Conservation (phyloP, 2,329 filamentous ascomycete species). For the Leptodontidium sp. region DNA sequence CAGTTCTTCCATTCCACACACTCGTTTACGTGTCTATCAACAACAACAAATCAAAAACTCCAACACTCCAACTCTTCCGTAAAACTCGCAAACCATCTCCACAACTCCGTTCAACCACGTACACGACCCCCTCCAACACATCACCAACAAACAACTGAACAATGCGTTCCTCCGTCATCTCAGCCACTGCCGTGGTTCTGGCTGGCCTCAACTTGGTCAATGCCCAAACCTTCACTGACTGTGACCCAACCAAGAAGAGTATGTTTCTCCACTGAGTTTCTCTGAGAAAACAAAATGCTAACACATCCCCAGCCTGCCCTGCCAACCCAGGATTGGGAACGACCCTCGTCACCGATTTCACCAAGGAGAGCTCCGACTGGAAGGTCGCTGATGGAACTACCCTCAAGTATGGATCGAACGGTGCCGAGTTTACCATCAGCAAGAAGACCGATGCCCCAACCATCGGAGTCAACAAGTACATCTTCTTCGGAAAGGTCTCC, state of each 20-base stretch:
- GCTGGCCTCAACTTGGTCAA: conserved; percentile 38
- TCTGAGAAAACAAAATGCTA: conserved; percentile 26
- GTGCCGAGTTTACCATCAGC: conserved; percentile 58
- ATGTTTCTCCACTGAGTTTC: conserved; percentile 26
- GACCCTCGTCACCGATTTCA: conserved; percentile 54
- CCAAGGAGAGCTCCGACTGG: conserved; percentile 58
- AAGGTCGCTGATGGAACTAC: conserved; percentile 58
- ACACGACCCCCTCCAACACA: neutral
- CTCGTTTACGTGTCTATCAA: conserved; percentile 15
- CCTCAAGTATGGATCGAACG: conserved; percentile 50
- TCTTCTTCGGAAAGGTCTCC: conserved; percentile 61
- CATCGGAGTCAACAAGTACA: conserved; percentile 55
- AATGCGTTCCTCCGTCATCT: conserved; percentile 37
- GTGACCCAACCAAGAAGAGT: conserved; percentile 53
- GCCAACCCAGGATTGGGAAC: conserved; percentile 52
- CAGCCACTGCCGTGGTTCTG: conserved; percentile 36
- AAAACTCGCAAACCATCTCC: neutral
- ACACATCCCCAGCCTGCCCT: conserved; percentile 49
- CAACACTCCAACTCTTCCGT: neutral
- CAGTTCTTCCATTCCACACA: conserved; percentile 20
- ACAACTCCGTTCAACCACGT: conserved; percentile 11
- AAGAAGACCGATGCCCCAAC: conserved; percentile 58
- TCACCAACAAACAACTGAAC: conserved; percentile 17
- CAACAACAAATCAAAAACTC: neutral
- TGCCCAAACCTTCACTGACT: conserved; percentile 56